Evolutionary conservation across 768 basidiomycete species (phyloP).

Genomic region (Tulasnella sp.): DNA sequence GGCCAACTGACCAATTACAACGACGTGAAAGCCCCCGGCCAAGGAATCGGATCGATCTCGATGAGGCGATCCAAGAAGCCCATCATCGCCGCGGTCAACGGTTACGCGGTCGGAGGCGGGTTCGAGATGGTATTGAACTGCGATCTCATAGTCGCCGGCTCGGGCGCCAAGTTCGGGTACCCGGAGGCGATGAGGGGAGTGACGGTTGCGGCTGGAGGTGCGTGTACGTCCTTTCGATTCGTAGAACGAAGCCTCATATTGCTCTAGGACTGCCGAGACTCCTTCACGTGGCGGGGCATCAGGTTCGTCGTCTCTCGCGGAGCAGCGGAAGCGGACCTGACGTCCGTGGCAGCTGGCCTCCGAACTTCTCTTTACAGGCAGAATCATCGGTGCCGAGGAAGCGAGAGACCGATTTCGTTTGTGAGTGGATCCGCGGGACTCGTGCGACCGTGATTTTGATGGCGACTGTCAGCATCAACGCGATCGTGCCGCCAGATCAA

Average conservation of each 20-base stretch:
- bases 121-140: constrained; percentile 73
- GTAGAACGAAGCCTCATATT: constrained; percentile 24
- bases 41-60: constrained; percentile 77
- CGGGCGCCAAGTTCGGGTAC: constrained; percentile 69
- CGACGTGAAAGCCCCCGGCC: constrained; percentile 45
- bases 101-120: constrained; percentile 71
- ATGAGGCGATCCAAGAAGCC: constrained; percentile 70
- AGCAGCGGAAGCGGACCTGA: not conserved
- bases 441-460: too few relatives aligned
- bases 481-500: constrained; percentile 59
- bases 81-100: constrained; percentile 78
- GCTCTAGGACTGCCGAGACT: constrained; percentile 68
- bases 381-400: constrained; percentile 65
- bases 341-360: constrained; percentile 61
- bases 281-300: constrained; percentile 68
- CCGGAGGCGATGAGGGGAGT: constrained; percentile 82
- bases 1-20: constrained; percentile 47
- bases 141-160: constrained; percentile 71
- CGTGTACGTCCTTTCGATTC: constrained; percentile 37
- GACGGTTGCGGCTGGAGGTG: constrained; percentile 70
- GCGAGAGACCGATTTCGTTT: constrained; percentile 74
- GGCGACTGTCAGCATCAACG: constrained; percentile 60
- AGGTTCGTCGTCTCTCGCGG: constrained; percentile 50
- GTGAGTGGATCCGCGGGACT: constrained; percentile 49
- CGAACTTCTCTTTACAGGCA: constrained; percentile 75